Conservation (phyloP, 139 green algal genomes). For the Mesotaenium endlicherianum region DNA sequence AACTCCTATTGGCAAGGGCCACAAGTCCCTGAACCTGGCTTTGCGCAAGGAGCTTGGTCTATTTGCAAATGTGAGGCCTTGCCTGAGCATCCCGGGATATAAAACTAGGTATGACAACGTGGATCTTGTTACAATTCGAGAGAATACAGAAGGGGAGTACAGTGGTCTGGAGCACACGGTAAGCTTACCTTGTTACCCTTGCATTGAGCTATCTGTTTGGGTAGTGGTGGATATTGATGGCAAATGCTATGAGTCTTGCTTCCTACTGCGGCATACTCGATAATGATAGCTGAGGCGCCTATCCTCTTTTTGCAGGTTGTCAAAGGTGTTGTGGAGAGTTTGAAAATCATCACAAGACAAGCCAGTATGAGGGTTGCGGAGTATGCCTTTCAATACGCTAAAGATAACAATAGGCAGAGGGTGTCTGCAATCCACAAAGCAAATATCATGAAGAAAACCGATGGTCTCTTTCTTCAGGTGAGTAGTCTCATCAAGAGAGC, state of each 20-base stretch:
- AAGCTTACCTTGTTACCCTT: not conserved
- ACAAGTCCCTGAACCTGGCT: constrained; percentile 89
- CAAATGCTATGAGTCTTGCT: not conserved
- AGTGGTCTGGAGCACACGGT: constrained; percentile 92
- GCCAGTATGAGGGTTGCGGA: constrained; percentile 82
- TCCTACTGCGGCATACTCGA: no score
- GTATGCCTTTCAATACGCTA: constrained; percentile 90
- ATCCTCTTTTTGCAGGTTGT: constrained; percentile 60
- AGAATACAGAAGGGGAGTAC: constrained; percentile 99
- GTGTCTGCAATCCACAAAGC: constrained; percentile 82
- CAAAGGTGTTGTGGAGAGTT: constrained; percentile 85
- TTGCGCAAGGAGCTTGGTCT: constrained; percentile 93
- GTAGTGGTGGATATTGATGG: not conserved
- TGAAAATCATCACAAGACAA: constrained; percentile 91
- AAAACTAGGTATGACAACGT: constrained; percentile 94
- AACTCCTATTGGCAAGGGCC: constrained; percentile 95
- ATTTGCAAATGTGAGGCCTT: constrained; percentile 96
- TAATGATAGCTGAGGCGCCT: no score
- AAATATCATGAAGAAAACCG: constrained; percentile 98
- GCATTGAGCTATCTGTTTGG: no score
- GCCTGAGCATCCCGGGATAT: constrained; percentile 88
- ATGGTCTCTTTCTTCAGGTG: constrained; percentile 80
- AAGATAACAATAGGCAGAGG: constrained; percentile 73
- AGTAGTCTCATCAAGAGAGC: no score
- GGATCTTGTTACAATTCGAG: constrained; percentile 91